These are phyloP conservation scores for Saturnispora sekii DNA, from an alignment of 805 yeast species.

Conservation along the genomic window DNA sequence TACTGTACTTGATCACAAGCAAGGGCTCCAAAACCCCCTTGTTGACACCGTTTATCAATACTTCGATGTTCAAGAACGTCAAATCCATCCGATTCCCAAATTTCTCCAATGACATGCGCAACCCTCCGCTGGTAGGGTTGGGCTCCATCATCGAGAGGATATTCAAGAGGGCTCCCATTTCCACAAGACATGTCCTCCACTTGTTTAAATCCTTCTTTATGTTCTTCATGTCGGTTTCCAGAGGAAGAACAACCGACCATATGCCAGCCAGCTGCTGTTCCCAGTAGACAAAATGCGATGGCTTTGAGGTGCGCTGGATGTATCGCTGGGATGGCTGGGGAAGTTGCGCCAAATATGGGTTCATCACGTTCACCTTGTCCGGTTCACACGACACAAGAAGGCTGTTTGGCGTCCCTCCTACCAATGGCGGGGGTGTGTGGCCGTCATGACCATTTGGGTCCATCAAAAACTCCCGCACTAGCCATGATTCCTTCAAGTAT, in stretches of 20 bases:
- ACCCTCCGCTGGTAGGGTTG: constrained; percentile 16
- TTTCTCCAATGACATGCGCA: constrained; percentile 29
- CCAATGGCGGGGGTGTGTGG: constrained; percentile 34
- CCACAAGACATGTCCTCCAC: constrained; percentile 33
- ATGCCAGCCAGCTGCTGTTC: constrained; percentile 17
- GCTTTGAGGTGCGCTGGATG: neutral
- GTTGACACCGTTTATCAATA: constrained; percentile 31
- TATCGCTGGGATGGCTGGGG: constrained; percentile 32
- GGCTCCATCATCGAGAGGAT: constrained; percentile 40
- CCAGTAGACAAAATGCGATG: too few species aligned
- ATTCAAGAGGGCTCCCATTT: constrained; percentile 48
- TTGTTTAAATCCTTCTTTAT: constrained; percentile 32
- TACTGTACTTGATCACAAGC: constrained; percentile 37
- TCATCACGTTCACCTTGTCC: constrained; percentile 30
- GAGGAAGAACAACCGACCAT: constrained; percentile 14
- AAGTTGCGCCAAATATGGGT: constrained; percentile 40
- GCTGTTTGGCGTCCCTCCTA: constrained; percentile 37
- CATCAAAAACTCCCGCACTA: constrained; percentile 35
- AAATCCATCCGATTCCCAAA: constrained; percentile 46
- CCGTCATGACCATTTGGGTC: constrained; percentile 28
- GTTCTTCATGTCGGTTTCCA: constrained; percentile 31
- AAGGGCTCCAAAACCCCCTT: constrained; percentile 41
- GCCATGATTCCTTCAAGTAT: constrained; percentile 27
- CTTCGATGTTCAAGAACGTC: constrained; percentile 40
- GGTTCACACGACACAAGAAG: constrained; percentile 42